phyloP scores from a whole-genome alignment of 2,329 filamentous ascomycete genomes.

The Neobulgaria alba region DNA sequence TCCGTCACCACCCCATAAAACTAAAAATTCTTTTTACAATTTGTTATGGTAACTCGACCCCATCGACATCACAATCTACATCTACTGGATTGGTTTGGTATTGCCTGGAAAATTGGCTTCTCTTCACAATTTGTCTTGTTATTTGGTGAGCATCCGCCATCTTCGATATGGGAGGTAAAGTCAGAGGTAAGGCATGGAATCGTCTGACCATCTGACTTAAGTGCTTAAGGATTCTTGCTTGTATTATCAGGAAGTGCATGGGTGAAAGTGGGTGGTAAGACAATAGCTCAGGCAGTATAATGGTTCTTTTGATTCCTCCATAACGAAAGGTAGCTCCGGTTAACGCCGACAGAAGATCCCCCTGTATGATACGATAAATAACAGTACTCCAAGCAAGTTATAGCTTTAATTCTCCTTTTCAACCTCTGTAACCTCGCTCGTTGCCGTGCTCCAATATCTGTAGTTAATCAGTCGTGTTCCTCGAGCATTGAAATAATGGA shows the following conservation, averaged over 20 bases:
- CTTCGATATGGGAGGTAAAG: slow-evolving; percentile 38
- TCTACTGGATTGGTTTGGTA: slow-evolving; percentile 6
- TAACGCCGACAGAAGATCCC: slow-evolving; percentile 24
- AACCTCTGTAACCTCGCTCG: slow-evolving; percentile 50
- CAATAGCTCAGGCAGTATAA: slow-evolving; percentile 21
- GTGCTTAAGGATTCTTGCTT: slow-evolving; percentile 20
- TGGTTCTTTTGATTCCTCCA: slow-evolving; percentile 23
- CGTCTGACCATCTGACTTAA: slow-evolving; percentile 25
- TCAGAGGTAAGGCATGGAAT: slow-evolving; percentile 42
- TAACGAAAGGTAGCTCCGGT: slow-evolving; percentile 25
- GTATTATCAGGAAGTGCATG: slow-evolving; percentile 23
- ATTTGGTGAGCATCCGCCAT: slow-evolving; percentile 8
- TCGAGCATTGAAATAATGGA: background rate
- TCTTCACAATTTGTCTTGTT: slow-evolving; percentile 11
- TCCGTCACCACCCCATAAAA: slow-evolving; percentile 6
- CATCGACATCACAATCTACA: slow-evolving; percentile 7
- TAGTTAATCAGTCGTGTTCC: slow-evolving; percentile 12
- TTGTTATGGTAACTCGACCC: slow-evolving; percentile 19
- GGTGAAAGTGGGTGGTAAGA: slow-evolving; percentile 22
- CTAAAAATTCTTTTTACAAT: slow-evolving; percentile 5
- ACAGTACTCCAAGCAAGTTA: slow-evolving; percentile 9
- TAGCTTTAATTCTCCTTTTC: slow-evolving; percentile 34
- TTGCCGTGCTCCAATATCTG: slow-evolving; percentile 55
- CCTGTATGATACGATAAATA: slow-evolving; percentile 28
- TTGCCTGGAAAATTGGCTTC: slow-evolving; percentile 5